Percentiles rank a stretch among this genome's conserved stretches.
phyloP scores from a whole-genome alignment of 805 yeast species.

The Yamadazyma endophytica region DNA sequence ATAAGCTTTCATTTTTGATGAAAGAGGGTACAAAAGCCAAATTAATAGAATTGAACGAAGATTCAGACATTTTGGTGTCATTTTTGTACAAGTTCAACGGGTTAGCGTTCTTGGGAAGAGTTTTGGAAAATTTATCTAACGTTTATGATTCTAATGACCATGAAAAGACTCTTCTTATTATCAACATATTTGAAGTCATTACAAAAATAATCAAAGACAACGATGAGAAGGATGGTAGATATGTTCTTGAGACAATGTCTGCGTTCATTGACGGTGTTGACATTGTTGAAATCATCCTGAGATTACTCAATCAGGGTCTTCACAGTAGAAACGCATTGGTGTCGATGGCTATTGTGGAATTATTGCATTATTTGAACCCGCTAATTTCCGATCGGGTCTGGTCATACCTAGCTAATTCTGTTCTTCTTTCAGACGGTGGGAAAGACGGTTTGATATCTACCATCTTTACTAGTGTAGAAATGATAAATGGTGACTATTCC shows the following conservation, averaged over 20 bases:
- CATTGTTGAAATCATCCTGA: conserved; percentile 56
- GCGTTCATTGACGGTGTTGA: conserved; percentile 54
- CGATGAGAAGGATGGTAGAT: conserved; percentile 27
- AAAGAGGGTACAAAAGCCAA: conserved; percentile 63
- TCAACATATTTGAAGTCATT: conserved; percentile 50
- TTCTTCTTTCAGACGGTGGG: conserved; percentile 53
- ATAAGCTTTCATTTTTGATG: conserved; percentile 42
- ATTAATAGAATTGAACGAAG: conserved; percentile 48
- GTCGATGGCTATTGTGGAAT: conserved; percentile 42
- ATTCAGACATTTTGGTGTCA: conserved; percentile 44
- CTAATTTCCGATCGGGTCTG: conserved; percentile 67
- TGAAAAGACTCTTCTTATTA: conserved; percentile 37
- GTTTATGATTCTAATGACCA: conserved; percentile 31
- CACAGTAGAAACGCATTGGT: conserved; percentile 49
- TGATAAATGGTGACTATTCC: conserved; percentile 59
- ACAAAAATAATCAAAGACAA: conserved; percentile 36
- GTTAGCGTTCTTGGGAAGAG: conserved; percentile 80
- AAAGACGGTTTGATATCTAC: conserved; percentile 61
- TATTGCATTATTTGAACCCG: conserved; percentile 46
- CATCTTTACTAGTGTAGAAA: conserved; percentile 69
- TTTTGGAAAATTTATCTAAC: conserved; percentile 59
- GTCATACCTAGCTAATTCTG: conserved; percentile 69
- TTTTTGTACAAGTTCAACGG: conserved; percentile 77
- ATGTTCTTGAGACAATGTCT: conserved; percentile 37
- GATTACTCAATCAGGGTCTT: conserved; percentile 65